Evolutionary conservation across 108 stramenopile genomes (phyloP), one percentile per base, ranked within the genome.

Genomic region (Cylindrotheca fusiformis): DNA sequence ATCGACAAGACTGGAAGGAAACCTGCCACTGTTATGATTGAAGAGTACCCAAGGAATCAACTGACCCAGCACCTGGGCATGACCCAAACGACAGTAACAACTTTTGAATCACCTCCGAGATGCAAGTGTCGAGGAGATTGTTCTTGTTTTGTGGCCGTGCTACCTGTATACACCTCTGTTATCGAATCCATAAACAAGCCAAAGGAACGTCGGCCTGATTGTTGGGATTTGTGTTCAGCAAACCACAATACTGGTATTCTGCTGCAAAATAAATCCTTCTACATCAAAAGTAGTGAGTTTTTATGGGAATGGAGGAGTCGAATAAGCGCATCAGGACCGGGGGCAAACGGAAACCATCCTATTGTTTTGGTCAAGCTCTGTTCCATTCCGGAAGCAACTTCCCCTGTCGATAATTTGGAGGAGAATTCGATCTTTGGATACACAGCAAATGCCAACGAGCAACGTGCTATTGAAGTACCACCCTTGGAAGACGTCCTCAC

Each of bases 231-330:
- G 8, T 66, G 63, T 29, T 51, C 63, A 2, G 60, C 68, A 25
- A 55, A 68, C 8, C 80, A 85, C 61, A 50, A 23, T 20, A 65
- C 71, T 10, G 58, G 74, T 48, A 19, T 82, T 12, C 24, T 68
- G 23, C 58, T 87, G 74, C 57, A 75, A 10, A 53, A 59, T 46
- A 58, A 65, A 32, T 55, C 76, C 1, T 58, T 85, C 6, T 48
- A 67, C 22, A 27, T 88, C 48, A 84, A 83, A 49, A 69, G 23
- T 18, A 66, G 72, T 2, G 85, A 82, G 2, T 66, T 58, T 59
- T 63, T 91, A 26, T 84, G 79, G 79, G 53, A 85, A 54, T 91
- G 90, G 90, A 45, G 90, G 20, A 65, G 70, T 59, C 67, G 82
- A 23, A 77, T 84, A 32, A 60, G 59, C 1, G 0, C 51, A 18